These are phyloP conservation scores for Triangularia verruculosa DNA, from an alignment of 2,329 filamentous ascomycete genomes.

Conservation along the genomic window DNA sequence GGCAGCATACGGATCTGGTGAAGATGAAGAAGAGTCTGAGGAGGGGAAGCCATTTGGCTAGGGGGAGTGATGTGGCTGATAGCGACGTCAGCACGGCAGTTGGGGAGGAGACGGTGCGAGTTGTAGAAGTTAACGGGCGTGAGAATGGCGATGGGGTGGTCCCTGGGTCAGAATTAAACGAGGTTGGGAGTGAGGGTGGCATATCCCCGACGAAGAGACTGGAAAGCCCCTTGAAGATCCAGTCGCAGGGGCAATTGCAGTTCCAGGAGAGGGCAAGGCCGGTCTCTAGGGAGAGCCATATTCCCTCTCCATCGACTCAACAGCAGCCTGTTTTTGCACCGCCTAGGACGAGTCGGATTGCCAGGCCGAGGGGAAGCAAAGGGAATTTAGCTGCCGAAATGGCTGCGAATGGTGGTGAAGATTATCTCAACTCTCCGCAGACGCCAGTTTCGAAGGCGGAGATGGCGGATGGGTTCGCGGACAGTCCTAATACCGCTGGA, in stretches of 20 bases:
- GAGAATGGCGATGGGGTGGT: neutral
- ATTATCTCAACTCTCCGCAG: neutral
- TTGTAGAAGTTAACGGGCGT: constrained; percentile 6
- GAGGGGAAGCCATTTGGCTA: constrained; percentile 20
- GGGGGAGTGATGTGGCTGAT: constrained; percentile 17
- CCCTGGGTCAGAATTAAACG: neutral
- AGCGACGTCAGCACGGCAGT: constrained; percentile 33
- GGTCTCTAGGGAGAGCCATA: neutral
- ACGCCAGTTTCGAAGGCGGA: neutral
- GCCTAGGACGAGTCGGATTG: neutral
- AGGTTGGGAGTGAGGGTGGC: neutral
- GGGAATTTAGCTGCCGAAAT: neutral
- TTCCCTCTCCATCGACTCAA: neutral
- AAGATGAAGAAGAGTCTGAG: constrained; percentile 25
- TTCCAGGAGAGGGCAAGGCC: neutral
- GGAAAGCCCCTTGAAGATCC: neutral
- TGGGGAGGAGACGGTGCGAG: constrained; percentile 17
- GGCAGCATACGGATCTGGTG: constrained; percentile 44
- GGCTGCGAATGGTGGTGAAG: neutral
- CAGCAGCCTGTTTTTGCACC: neutral
- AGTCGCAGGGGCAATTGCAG: neutral
- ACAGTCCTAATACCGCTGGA: neutral
- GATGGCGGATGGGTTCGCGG: neutral
- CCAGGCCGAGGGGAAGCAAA: constrained; percentile 1
- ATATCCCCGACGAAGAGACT: neutral